Conservation (phyloP, 2,329 filamentous ascomycete genomes). For the Arthrobotrys entomopaga region DNA sequence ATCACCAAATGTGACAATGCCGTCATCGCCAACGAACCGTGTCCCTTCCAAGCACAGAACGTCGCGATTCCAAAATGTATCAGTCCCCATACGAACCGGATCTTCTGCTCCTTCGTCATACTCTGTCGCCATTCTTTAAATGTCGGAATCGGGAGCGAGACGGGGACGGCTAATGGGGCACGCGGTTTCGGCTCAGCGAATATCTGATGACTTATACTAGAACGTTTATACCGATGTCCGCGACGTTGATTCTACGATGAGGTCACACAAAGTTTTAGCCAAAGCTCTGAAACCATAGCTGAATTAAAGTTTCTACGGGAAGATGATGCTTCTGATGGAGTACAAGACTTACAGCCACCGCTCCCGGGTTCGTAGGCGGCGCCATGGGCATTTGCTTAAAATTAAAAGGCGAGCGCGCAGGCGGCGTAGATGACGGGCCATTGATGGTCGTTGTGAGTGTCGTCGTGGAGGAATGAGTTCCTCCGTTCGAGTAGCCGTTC, state of each 20-base stretch:
- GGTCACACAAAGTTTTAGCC: conserved; percentile 27
- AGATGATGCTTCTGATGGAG: too few relatives aligned
- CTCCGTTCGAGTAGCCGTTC: conserved; percentile 52
- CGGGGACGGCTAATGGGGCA: conserved; percentile 86
- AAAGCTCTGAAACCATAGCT: conserved; percentile 9
- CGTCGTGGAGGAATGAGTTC: conserved; percentile 36
- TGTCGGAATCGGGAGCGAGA: conserved; percentile 90
- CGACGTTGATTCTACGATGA: conserved; percentile 75
- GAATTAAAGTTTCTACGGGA: conserved; percentile 2
- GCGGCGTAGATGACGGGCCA: conserved; percentile 40
- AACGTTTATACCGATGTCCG: conserved; percentile 98
- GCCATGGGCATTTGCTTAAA: conserved; percentile 54
- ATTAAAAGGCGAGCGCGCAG: conserved; percentile 53
- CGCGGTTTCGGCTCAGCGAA: conserved; percentile 90
- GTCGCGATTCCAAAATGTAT: conserved; percentile 85
- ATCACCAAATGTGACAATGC: conserved; percentile 92
- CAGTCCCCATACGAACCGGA: conserved; percentile 85
- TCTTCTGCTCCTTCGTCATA: conserved; percentile 87
- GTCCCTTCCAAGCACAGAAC: conserved; percentile 85
- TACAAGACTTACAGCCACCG: conserved; percentile 30
- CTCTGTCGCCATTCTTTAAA: conserved; percentile 85
- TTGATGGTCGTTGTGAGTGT: conserved; percentile 46
- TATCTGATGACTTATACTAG: conserved; percentile 94
- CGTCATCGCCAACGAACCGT: conserved; percentile 88
- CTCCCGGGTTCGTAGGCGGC: conserved; percentile 34